These are phyloP conservation scores for Auriculariales sp. DNA, from an alignment of 768 basidiomycete species.

Conservation along the genomic window DNA sequence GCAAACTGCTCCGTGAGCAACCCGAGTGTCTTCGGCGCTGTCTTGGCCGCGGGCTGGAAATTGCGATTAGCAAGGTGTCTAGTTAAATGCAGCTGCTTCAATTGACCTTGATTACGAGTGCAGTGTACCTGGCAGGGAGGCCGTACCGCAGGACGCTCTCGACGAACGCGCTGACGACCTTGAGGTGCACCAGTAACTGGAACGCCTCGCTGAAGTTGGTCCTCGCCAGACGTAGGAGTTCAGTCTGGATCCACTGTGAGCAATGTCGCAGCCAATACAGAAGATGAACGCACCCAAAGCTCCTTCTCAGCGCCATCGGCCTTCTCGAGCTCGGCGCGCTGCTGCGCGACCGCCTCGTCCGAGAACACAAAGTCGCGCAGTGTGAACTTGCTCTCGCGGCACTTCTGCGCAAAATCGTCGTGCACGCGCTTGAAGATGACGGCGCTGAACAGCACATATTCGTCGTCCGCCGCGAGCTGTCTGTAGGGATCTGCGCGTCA, in stretches of 20 bases:
- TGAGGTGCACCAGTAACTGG: constrained; percentile 86
- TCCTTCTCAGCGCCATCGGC: constrained; percentile 85
- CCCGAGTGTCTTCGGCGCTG: constrained; percentile 59
- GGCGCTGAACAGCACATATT: constrained; percentile 72
- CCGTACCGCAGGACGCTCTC: constrained; percentile 95
- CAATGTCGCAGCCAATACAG: not conserved
- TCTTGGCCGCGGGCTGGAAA: constrained; percentile 72
- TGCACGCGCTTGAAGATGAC: constrained; percentile 83
- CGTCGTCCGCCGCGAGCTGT: constrained; percentile 68
- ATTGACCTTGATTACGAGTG: constrained; percentile 61
- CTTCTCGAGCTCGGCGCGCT: constrained; percentile 65
- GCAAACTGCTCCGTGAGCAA: constrained; percentile 63
- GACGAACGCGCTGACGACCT: constrained; percentile 79
- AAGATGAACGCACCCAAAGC: constrained; percentile 61
- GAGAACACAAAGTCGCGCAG: constrained; percentile 90
- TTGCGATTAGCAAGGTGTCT: not conserved
- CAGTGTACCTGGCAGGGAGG: constrained; percentile 80
- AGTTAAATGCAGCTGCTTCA: not conserved
- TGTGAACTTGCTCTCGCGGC: constrained; percentile 93
- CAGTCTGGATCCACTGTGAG: constrained; percentile 40
- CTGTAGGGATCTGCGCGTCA: constrained; percentile 23
- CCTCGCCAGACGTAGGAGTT: constrained; percentile 75
- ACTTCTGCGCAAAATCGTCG: constrained; percentile 88
- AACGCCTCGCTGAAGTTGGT: constrained; percentile 97
- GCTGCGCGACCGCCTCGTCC: constrained; percentile 64